Evolutionary conservation across 1,139 yeast genomes (phyloP), one percentile per base, ranked within the genome.

Genomic region (Candida labiduridarum): DNA sequence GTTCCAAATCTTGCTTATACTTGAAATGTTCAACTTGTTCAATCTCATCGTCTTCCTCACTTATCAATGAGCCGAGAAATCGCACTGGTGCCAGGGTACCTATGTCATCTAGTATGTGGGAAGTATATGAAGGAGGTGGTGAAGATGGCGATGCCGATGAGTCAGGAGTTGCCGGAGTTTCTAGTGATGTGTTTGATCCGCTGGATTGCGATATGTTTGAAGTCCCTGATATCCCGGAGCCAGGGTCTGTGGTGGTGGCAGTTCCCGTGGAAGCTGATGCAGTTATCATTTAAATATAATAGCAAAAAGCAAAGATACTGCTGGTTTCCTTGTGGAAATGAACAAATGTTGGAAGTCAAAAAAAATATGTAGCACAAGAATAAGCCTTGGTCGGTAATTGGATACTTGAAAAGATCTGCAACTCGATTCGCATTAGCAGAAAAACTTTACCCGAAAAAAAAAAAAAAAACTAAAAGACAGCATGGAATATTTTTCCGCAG

Each of bases 21-120:
- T 82, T 80, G 71, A 86, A 85, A 60, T 84, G 87, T 56, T 85
- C 90, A 12, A 84, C 82, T 14, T 77, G 79, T 56, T 84, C 88
- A 7, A 69, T 73, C 49, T 77, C 81, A 52, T 81, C 81, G 52
- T 78, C 83, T 19, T 45, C 51, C 43, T 68, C 66, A 15, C 59
- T 61, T 27, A 69, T 55, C 16, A 66, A 52, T 3, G 62, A 56
- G 19, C 56, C 59, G 4, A 67, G 45, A 40, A 63, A 52, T 42
- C 62, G 56, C 2, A 60, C 65, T 1, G 69, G 69, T 1, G 63
- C 66, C 50, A 59, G 58, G 8, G 51, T 12, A 18, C 53, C 52
- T 19, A 58, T 50, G 14, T 58, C 58, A 11, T 42, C 40, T 19
- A 56, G 39, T 11, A 60, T 36, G 45, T 58, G 64, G 3, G 66